phyloP scores from a whole-genome alignment of 495 filamentous ascomycete species.

The Pyronema domesticum region DNA sequence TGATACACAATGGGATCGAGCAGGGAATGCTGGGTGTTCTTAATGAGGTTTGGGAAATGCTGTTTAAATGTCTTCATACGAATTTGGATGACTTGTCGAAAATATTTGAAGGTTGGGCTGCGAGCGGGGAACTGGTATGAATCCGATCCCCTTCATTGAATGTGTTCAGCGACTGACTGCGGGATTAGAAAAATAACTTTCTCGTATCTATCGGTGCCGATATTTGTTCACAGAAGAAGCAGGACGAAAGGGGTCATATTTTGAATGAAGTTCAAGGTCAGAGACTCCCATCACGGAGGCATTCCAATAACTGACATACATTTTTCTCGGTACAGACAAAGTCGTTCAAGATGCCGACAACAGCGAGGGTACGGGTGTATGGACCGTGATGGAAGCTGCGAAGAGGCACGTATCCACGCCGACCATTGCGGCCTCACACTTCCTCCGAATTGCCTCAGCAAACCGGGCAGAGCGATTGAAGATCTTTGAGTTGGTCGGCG shows the following conservation, averaged over 20 bases:
- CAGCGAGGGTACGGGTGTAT: slow-evolving; percentile 52
- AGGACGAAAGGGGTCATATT: slow-evolving; percentile 30
- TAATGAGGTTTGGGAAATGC: slow-evolving; percentile 48
- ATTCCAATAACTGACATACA: no score
- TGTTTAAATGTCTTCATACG: slow-evolving; percentile 42
- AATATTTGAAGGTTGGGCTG: slow-evolving; percentile 44
- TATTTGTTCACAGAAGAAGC: slow-evolving; percentile 35
- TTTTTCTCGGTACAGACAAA: slow-evolving; percentile 30
- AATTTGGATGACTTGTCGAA: slow-evolving; percentile 43
- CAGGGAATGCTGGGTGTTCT: slow-evolving; percentile 47
- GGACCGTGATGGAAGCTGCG: slow-evolving; percentile 37
- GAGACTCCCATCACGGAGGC: no score
- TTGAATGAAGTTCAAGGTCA: slow-evolving; percentile 41
- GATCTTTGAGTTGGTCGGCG: slow-evolving; percentile 19
- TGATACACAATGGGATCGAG: slow-evolving; percentile 64
- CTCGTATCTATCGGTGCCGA: slow-evolving; percentile 46
- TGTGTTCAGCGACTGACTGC: background rate
- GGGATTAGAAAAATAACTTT: slow-evolving; percentile 34
- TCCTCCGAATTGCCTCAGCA: slow-evolving; percentile 46
- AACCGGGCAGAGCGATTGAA: slow-evolving; percentile 38
- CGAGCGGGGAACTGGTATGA: slow-evolving; percentile 35
- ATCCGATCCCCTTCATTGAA: background rate
- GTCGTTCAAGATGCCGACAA: slow-evolving; percentile 55
- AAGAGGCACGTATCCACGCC: slow-evolving; percentile 24
- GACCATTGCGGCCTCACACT: slow-evolving; percentile 46